Evolutionary conservation across 2,329 filamentous ascomycete genomes (phyloP), one percentile per base, ranked within the genome.

Genomic region (Colletotrichum sp.): DNA sequence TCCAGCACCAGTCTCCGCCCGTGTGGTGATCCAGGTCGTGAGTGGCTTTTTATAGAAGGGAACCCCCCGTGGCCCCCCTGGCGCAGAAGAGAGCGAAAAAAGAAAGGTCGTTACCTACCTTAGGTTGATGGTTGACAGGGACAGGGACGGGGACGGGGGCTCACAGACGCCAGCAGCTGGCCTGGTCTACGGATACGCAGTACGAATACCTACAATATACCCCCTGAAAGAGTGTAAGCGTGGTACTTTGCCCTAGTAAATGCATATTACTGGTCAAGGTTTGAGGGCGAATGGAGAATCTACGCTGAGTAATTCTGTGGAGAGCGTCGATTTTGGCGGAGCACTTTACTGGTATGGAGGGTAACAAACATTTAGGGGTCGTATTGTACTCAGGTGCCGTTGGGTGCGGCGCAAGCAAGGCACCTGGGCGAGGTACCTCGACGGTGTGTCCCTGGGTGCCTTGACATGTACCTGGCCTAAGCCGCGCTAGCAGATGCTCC

Each of bases 11-110:
- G 24, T 36, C 39, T 5, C 57, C 57, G 8, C 26, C 59, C 30
- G 26, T 61, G 16, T n/a, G 24, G n/a, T 30, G 59, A 30, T 61
- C 59, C 28, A 30, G 28, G 28, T 30, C 3, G 28, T n/a, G 57
- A 43, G 57, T 61, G 48, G 26, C 70, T 73, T 64, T 73, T 75
- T 59, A 75, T 72, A 75, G 73, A 75, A 73, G 36, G 70, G 48
- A 59, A 48, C n/a, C 63, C 63, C 73, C 59, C 71, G 21, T 43
- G 39, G 39, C 39, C 39, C 39, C 39, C 39, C 39, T 43, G 39
- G 18, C 18, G 9, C 39, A 12, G 18, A n/a, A n/a, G 18, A n/a
- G 18, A 43, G 18, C 6, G 39, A n/a, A n/a, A 43, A 43, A 43
- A 43, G 39, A 43, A 24, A 16, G 18, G 55, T n/a, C 32, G 26